phyloP scores from a whole-genome alignment of 2,329 filamentous ascomycete species.

The Tricladium varicosporioides region DNA sequence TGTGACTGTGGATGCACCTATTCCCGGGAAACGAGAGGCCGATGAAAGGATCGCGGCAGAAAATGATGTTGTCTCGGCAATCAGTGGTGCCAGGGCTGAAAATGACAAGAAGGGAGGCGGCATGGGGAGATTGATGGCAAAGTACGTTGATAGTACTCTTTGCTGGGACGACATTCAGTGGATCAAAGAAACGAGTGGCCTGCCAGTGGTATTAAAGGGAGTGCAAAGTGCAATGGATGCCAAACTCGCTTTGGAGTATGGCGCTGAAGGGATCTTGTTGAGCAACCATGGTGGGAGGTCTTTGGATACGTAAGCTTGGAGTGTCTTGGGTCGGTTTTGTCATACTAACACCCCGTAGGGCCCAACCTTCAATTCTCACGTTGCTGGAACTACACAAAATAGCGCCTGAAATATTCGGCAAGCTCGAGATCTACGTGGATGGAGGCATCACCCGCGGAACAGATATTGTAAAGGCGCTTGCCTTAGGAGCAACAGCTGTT shows the following conservation, averaged over 20 bases:
- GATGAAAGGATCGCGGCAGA: slow-evolving; percentile 41
- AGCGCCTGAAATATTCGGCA: slow-evolving; percentile 55
- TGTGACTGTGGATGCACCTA: slow-evolving; percentile 54
- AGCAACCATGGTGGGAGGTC: slow-evolving; percentile 59
- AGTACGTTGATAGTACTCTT: slow-evolving; percentile 50
- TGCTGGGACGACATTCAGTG: slow-evolving; percentile 53
- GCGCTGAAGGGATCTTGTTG: slow-evolving; percentile 52
- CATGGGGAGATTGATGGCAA: slow-evolving; percentile 50
- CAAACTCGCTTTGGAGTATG: slow-evolving; percentile 45
- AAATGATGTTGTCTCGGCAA: slow-evolving; percentile 37
- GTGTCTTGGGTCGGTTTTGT: no score
- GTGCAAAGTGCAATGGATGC: slow-evolving; percentile 64
- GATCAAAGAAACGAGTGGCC: slow-evolving; percentile 45
- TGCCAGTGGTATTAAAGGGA: slow-evolving; percentile 52
- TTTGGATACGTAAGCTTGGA: slow-evolving; percentile 38
- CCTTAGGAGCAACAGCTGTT: slow-evolving; percentile 59
- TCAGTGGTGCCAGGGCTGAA: slow-evolving; percentile 42
- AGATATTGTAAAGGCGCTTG: slow-evolving; percentile 64
- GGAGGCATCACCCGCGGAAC: slow-evolving; percentile 60
- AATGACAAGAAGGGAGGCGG: slow-evolving; percentile 52
- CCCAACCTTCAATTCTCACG: slow-evolving; percentile 52
- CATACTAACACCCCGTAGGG: not conserved
- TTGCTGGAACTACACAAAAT: slow-evolving; percentile 59
- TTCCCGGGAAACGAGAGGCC: slow-evolving; percentile 50
- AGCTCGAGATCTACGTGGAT: slow-evolving; percentile 60